Evolutionary conservation across 2,329 filamentous ascomycete genomes (phyloP), one percentile per base, ranked within the genome.

Genomic region (Fusarium ramigenum): DNA sequence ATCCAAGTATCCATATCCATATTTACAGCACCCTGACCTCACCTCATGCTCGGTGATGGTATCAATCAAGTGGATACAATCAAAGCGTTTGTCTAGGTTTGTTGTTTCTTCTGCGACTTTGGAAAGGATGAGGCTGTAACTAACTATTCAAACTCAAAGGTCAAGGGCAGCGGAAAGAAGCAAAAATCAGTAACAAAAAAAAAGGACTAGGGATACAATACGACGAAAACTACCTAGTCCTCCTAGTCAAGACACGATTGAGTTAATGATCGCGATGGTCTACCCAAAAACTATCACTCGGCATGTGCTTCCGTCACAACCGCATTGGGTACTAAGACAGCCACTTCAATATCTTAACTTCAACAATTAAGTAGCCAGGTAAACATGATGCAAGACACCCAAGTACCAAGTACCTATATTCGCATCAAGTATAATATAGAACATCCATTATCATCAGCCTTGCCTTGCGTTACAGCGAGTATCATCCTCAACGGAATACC

Each of bases 1-100:
- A 49, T 19, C 46, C 15, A 8, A 10, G 43, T 46, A 50, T 50
- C 25, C 25, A 6, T 28, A 28, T 28, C 23, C 43, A 30, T 59
- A n/a, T 39, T 37, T 34, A 53, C 15, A 39, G 36, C 53, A 23
- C 25, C 40, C n/a, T 9, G n/a, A 23, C n/a, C 44, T 25, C 21
- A 37, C 37, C 39, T 64, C 37, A 44, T 63, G 39, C 39, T 60
- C 37, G 32, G 44, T 52, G 44, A 67, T 52, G 54, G 54, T 68
- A 62, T 68, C 63, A 68, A 62, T 54, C 36, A 50, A 46, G 64
- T 69, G 64, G 64, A 52, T 63, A 68, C 42, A 52, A 52, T 63
- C 50, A 69, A 54, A 63, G 66, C 66, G 46, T 52, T 56, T 53
- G 61, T 59, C 62, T 32, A 66, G 62, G 43, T 66, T 66, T 66